Percentiles rank a stretch among this genome's conserved stretches.
Conservation (phyloP, 495 filamentous ascomycete genomes). For the Talaromyces wortmannii region DNA sequence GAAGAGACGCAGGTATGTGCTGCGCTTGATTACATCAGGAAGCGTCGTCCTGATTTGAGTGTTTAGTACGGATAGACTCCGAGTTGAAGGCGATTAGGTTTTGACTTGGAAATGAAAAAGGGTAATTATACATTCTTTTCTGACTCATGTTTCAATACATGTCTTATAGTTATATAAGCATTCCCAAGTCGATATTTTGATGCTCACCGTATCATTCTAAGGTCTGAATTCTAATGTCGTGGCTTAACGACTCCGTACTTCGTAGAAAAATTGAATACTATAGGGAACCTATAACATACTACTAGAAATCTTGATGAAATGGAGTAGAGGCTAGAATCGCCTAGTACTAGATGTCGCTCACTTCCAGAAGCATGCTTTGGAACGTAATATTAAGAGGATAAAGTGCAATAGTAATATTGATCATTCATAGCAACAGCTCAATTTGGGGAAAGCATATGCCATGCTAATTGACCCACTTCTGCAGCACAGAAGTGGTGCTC, state of each 20-base stretch:
- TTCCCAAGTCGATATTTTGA: neutral
- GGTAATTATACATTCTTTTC: neutral
- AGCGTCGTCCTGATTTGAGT: neutral
- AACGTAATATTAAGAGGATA: neutral
- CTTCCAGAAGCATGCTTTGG: neutral
- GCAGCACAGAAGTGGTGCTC: neutral
- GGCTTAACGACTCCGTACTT: neutral
- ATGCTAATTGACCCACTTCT: neutral
- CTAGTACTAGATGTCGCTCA: neutral
- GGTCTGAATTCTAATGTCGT: neutral
- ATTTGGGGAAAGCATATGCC: neutral
- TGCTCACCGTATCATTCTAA: neutral
- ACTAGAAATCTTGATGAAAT: neutral
- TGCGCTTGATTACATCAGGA: neutral
- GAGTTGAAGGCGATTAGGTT: neutral
- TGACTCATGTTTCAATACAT: neutral
- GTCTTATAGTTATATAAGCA: neutral
- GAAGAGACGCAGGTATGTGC: neutral
- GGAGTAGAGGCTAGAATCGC: neutral
- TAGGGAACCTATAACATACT: neutral
- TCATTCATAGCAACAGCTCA: neutral
- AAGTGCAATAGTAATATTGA: neutral
- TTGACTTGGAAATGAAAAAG: neutral
- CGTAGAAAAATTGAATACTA: neutral
- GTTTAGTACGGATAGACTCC: neutral